phyloP scores from a whole-genome alignment of 2,329 filamentous ascomycete genomes.

The Drechslera avenae region DNA sequence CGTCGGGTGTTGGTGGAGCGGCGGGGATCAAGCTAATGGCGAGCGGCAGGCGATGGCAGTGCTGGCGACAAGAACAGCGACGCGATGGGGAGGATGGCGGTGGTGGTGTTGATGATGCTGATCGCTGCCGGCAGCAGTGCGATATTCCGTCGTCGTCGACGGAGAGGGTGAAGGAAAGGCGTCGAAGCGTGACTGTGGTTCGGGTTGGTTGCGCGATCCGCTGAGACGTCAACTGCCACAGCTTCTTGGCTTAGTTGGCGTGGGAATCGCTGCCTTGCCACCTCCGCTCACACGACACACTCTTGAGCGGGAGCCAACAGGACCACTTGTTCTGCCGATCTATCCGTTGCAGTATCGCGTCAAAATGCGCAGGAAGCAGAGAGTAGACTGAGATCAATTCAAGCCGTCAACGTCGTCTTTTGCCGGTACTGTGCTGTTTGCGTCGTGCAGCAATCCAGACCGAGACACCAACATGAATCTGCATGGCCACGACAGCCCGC shows the following conservation, averaged over 20 bases:
- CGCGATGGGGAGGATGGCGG: slow-evolving; percentile 9
- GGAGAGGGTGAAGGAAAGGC: slow-evolving; percentile 12
- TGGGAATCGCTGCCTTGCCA: slow-evolving; percentile 27
- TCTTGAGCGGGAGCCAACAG: slow-evolving; percentile 5
- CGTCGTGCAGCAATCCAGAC: slow-evolving; percentile 19
- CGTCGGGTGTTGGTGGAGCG: slow-evolving; percentile 16
- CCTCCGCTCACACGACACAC: slow-evolving; percentile 25
- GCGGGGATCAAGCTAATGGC: slow-evolving; percentile 30
- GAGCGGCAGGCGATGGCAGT: slow-evolving; percentile 14
- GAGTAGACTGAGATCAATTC: neutral
- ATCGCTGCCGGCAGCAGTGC: slow-evolving; percentile 13
- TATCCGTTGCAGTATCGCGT: slow-evolving; percentile 16
- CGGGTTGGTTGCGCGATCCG: slow-evolving; percentile 18
- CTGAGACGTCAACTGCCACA: slow-evolving; percentile 27
- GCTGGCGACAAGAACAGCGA: slow-evolving; percentile 23
- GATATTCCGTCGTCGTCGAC: slow-evolving; percentile 2
- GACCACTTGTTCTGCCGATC: slow-evolving; percentile 20
- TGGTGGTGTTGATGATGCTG: slow-evolving; percentile 11
- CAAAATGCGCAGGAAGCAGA: slow-evolving; percentile 2
- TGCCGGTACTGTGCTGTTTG: slow-evolving; percentile 9
- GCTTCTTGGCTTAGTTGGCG: slow-evolving; percentile 24
- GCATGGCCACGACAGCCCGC: slow-evolving; percentile 19
- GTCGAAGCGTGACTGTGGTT: slow-evolving; percentile 8
- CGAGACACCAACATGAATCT: slow-evolving; percentile 13
- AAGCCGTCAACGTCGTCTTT: neutral